A percentile compares a stretch with the other conserved stretches of the same genome.
Evolutionary conservation across 805 yeast species (phyloP).

Genomic region (Starmerella vitae): DNA sequence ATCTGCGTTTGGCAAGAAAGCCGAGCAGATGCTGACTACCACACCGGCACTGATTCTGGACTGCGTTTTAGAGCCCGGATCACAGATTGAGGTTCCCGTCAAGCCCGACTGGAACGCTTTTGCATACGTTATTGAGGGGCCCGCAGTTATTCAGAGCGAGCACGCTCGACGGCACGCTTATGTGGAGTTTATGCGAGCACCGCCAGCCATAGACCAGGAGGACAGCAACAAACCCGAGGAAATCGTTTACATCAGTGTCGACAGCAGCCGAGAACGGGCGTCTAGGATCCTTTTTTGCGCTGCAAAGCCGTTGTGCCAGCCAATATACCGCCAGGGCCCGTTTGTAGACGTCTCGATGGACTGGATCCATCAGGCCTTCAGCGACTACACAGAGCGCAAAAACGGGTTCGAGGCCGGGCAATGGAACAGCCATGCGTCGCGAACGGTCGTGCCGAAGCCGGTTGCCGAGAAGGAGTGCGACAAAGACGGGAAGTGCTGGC

Average conservation of each 20-base stretch:
- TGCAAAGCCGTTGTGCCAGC: conserved; percentile 21
- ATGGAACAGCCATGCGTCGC: conserved; percentile 2
- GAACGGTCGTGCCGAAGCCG: background rate
- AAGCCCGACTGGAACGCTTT: conserved; percentile 25
- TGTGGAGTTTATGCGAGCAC: conserved; percentile 17
- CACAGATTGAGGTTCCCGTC: conserved; percentile 11
- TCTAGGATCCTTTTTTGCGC: conserved; percentile 14
- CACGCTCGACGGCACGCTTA: conserved; percentile 8
- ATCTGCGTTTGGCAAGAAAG: conserved; percentile 12
- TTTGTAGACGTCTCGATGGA: conserved; percentile 20
- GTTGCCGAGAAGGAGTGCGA: background rate
- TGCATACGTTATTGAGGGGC: conserved; percentile 23
- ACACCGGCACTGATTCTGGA: conserved; percentile 17
- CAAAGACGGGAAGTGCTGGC: background rate
- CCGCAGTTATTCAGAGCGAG: conserved; percentile 12
- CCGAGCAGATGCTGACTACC: conserved; percentile 15
- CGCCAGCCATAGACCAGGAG: background rate
- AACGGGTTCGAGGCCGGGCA: conserved; percentile 21
- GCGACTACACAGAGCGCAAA: conserved; percentile 16
- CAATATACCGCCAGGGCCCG: conserved; percentile 22
- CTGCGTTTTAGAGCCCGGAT: conserved; percentile 12
- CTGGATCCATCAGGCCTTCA: conserved; percentile 21
- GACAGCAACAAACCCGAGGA: background rate
- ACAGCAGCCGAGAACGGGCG: background rate
- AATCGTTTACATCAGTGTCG: conserved; percentile 4